These are phyloP conservation scores for Macrolepiota albuminosa DNA, from an alignment of 768 basidiomycete genomes.

Conservation along the genomic window DNA sequence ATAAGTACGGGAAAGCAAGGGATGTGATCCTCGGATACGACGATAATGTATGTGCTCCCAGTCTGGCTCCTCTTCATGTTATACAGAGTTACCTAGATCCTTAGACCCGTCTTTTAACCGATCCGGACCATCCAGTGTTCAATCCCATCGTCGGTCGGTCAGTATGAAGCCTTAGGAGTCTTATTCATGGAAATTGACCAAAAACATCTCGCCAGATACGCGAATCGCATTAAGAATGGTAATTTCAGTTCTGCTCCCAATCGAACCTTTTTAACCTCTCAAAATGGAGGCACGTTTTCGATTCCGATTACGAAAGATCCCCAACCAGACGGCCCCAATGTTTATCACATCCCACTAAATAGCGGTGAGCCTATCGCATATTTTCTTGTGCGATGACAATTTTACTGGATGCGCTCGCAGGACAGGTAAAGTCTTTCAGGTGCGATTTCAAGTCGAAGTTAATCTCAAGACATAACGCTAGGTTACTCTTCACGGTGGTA, in stretches of 20 bases:
- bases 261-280: background rate
- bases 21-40: slow-evolving; percentile 60
- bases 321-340: slow-evolving; percentile 35
- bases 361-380: slow-evolving; percentile 27
- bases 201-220: slow-evolving; percentile 32
- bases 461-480: slow-evolving; percentile 15
- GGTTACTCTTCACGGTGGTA: slow-evolving; percentile 54
- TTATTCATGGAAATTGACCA: background rate
- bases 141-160: slow-evolving; percentile 33
- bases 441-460: background rate
- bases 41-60: slow-evolving; percentile 34
- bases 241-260: background rate
- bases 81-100: background rate
- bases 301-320: slow-evolving; percentile 46
- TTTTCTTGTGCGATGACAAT: background rate
- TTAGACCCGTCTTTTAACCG: slow-evolving; percentile 35
- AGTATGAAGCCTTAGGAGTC: background rate
- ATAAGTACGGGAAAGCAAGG: slow-evolving; percentile 39
- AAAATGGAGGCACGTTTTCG: slow-evolving; percentile 41
- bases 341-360: slow-evolving; percentile 47
- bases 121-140: slow-evolving; percentile 45
- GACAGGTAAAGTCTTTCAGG: slow-evolving; percentile 16
- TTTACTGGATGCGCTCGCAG: slow-evolving; percentile 1
- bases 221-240: slow-evolving; percentile 50
- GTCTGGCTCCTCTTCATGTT: background rate